Base-by-base conservation (phyloP, 2,329 filamentous ascomycete genomes). In the Emergomyces africanus region DNA sequence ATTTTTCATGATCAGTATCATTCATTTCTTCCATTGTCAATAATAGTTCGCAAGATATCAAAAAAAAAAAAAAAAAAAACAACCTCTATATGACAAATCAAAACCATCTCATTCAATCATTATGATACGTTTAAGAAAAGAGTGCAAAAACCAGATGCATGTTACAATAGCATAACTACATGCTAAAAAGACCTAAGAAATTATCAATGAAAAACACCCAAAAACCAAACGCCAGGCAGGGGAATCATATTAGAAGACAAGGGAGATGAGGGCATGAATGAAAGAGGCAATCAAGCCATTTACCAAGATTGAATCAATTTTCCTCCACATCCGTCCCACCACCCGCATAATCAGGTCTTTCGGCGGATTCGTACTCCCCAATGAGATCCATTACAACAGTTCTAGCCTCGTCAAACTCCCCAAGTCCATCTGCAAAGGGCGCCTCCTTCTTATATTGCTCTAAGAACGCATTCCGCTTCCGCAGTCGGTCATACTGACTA, bases 381-480 rank as follows among this genome's bases (percentile, higher is more conserved):
- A 97, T 92, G 63, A 97, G 77, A 72, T 96, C 92, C 67, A 86
- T 84, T 23, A 97, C 92, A 5, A 97, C 92, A 69, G 94, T 87
- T 65, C 89, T 84, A 39, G 94, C 89, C 74, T 96, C 91, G 71
- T 99, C 95, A 67, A 99, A 99, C 74, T 99, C 92, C 66, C 88
- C 83, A 48, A 99, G 77, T 49, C 91, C 94, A 64, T 97, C 92
- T 0, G 89, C 81, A 73, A 99, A 99, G 0, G 91, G 90, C 0
- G 90, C 87, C 61, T 95, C 95, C 73, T 94, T 94, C 77, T 96
- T 97, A 77, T 99, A 99, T 53, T 85, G 85, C 67, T 99, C 94
- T 68, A 99, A 82, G 74, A 97, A 99, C 55, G 94, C 94, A 72
- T 97, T 97, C 57, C 92, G 88, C 76, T 97, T 97, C 60, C 94